Evolutionary conservation across 345 rosid genomes (phyloP).

Genomic region (Alliaria petiolata): DNA sequence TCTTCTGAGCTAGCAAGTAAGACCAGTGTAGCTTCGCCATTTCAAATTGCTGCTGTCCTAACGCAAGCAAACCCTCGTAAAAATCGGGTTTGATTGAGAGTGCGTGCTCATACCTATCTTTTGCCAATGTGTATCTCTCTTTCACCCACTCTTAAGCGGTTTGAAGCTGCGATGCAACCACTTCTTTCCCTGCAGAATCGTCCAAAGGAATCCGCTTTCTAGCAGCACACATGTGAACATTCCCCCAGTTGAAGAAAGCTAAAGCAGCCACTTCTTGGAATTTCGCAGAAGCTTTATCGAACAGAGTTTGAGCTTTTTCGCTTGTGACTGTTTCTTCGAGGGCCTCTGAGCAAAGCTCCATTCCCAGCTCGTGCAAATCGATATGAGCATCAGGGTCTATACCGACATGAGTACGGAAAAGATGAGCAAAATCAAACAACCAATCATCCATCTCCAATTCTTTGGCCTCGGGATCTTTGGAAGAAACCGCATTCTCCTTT

Average conservation of each 20-base stretch:
- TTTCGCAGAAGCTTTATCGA: constrained; percentile 84
- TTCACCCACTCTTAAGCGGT: constrained; percentile 87
- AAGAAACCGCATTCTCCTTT: constrained; percentile 43
- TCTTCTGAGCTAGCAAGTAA: constrained; percentile 69
- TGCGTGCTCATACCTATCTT: constrained; percentile 75
- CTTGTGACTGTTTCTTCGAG: constrained; percentile 94
- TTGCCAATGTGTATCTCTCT: constrained; percentile 81
- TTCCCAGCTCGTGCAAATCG: constrained; percentile 91
- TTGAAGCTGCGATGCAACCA: constrained; percentile 64
- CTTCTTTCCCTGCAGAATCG: constrained; percentile 69
- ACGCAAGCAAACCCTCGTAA: constrained; percentile 89
- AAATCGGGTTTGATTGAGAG: constrained; percentile 81
- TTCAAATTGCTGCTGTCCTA: constrained; percentile 94
- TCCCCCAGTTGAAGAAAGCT: constrained; percentile 98
- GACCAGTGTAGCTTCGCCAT: constrained; percentile 99
- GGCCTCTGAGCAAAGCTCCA: constrained; percentile 97
- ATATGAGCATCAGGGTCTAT: constrained; percentile 95
- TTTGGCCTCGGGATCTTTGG: constrained; percentile 70
- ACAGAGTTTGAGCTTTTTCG: constrained; percentile 79
- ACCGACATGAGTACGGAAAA: constrained; percentile 82
- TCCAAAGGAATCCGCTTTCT: constrained; percentile 92
- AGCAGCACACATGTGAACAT: constrained; percentile 97
- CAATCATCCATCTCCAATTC: constrained; percentile 98
- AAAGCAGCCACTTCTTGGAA: constrained; percentile 98
- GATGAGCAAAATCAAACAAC: constrained; percentile 94